Percentiles rank a stretch among this genome's conserved stretches.
Evolutionary conservation across 306 rosid species (phyloP).

Genomic region (Vigna trinervia): DNA sequence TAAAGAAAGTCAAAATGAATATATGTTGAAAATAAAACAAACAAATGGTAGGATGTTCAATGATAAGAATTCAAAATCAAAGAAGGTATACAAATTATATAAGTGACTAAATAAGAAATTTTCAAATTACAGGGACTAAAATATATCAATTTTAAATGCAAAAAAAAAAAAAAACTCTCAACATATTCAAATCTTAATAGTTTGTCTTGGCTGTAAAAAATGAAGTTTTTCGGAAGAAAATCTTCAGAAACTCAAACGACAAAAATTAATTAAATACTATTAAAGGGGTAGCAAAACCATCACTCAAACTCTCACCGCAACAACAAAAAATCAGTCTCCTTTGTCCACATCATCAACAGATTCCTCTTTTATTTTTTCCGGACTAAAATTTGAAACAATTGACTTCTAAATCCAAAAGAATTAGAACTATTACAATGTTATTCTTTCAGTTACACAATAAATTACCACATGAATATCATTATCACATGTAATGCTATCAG

Average conservation of each 20-base stretch:
- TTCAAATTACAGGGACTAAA: too few relatives aligned
- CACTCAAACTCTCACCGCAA: neutral
- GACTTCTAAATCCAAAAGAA: neutral
- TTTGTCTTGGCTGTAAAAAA: neutral
- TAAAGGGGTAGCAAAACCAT: neutral
- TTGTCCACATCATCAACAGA: conserved; percentile 3
- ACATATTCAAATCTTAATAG: too few relatives aligned
- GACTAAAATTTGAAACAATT: neutral
- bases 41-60: too few relatives aligned
- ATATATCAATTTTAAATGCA: too few relatives aligned
- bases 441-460: neutral
- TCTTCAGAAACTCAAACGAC: neutral
- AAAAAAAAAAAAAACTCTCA: too few relatives aligned
- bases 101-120: too few relatives aligned
- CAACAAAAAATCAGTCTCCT: neutral
- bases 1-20: too few relatives aligned
- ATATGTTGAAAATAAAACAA: too few relatives aligned
- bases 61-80: too few relatives aligned
- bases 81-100: too few relatives aligned
- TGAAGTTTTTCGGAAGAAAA: neutral
- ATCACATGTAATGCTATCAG: too few relatives aligned
- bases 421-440: neutral
- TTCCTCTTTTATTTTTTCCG: neutral
- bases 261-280: neutral
- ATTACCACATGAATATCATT: too few relatives aligned